phyloP scores from a whole-genome alignment of 2,329 filamentous ascomycete genomes.

The Bertia moriformis region DNA sequence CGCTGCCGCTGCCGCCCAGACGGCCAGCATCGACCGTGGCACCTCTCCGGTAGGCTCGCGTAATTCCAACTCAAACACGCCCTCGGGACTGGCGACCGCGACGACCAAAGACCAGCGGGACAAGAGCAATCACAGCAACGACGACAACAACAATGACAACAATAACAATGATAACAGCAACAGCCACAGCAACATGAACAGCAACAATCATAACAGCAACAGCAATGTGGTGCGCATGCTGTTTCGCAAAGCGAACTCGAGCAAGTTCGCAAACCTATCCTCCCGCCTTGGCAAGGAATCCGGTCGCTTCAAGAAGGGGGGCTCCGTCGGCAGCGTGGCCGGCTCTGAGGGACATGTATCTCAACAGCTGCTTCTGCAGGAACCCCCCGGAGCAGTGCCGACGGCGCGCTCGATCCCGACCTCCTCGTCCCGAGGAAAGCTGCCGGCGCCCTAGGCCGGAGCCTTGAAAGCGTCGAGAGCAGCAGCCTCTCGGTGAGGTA shows the following conservation, averaged over 20 bases:
- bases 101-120: conserved; percentile 1
- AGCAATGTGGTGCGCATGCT: conserved; percentile 40
- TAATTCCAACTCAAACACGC: too few species aligned
- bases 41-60: too few species aligned
- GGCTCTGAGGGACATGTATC: not conserved
- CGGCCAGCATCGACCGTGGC: too few species aligned
- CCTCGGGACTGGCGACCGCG: too few species aligned
- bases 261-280: conserved; percentile 45
- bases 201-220: conserved; percentile 17
- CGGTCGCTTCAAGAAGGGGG: conserved; percentile 41
- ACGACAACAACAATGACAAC: conserved; percentile 14
- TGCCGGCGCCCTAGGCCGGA: not conserved
- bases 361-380: not conserved
- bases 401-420: not conserved
- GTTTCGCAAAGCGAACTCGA: conserved; percentile 49
- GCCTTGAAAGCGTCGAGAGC: not conserved
- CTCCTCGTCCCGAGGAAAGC: not conserved
- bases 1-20: too few species aligned
- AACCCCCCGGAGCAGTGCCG: not conserved
- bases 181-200: conserved; percentile 22
- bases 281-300: too few species aligned
- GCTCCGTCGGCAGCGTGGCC: conserved; percentile 29
- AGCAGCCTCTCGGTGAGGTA: not conserved
- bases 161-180: conserved; percentile 5
- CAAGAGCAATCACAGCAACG: conserved; percentile 7